Evolutionary conservation across 2,329 filamentous ascomycete species (phyloP), one percentile per base, ranked within the genome.

Genomic region (Alternaria metachromatica): DNA sequence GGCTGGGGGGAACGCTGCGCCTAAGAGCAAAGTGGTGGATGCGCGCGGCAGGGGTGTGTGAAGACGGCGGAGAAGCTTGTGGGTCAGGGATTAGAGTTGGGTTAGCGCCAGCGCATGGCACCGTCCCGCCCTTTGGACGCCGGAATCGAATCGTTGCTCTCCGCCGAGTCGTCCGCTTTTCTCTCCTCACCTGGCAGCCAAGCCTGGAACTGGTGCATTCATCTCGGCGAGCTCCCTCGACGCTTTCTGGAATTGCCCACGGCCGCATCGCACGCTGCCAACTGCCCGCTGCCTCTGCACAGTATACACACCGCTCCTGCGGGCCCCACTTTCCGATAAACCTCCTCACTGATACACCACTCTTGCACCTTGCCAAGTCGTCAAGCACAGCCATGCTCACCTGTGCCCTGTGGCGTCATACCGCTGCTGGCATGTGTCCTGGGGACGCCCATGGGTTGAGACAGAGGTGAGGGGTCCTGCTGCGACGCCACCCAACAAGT

Each of bases 321-420:
- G 37, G 49, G 51, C 58, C 63, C 62, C 59, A 46, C 53, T 57
- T 60, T 21, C 28, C 41, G 53, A 26, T 26, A 28, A 7, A 15
- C 23, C 30, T 50, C n/a, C 45, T 30, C 55, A 46, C 18, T 53
- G 48, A 44, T n/a, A 48, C 54, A 23, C 26, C 25, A 43, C 37
- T 41, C 15, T 41, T 41, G n/a, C 37, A 21, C 33, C 13, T 51
- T 65, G 75, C 72, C 75, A 76, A 76, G 74, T 65, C 54, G 44
- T 49, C 63, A 55, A 69, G 68, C 66, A 72, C 69, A 68, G 66
- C 68, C 68, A 72, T 71, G 76, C 72, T 72, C 72, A 76, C 74
- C 69, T 71, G 68, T 67, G 68, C 66, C 63, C 69, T 75, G 74
- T 73, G 75, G 76, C 76, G 74, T 76, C 68, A 72, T 70, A 66